A percentile compares a stretch with the other conserved stretches of the same genome.
These are phyloP conservation scores for Neoboletus brunneissimus DNA, from an alignment of 768 basidiomycete species.

Conservation along the genomic window DNA sequence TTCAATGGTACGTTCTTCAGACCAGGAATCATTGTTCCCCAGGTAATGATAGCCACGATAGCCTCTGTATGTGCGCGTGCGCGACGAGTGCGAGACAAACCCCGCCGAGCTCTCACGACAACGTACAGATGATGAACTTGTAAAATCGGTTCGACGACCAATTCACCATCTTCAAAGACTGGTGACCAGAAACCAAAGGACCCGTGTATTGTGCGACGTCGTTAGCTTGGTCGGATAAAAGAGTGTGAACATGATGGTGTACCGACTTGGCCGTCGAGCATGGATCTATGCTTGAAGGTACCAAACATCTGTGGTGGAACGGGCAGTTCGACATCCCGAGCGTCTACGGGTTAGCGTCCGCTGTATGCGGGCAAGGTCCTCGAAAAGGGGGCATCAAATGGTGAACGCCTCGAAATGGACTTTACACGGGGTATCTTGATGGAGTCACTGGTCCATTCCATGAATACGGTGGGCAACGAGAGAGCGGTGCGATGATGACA, in stretches of 20 bases:
- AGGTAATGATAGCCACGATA: too few species aligned
- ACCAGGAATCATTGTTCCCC: slow-evolving; percentile 33
- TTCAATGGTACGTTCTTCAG: slow-evolving; percentile 27
- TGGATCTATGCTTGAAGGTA: slow-evolving; percentile 24
- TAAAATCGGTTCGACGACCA: slow-evolving; percentile 29
- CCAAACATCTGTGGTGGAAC: slow-evolving; percentile 25
- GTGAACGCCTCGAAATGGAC: neutral
- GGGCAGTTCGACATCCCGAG: slow-evolving; percentile 32
- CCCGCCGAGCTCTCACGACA: neutral
- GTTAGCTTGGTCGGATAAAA: slow-evolving; percentile 30
- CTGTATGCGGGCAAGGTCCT: slow-evolving; percentile 23
- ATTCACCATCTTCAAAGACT: slow-evolving; percentile 29
- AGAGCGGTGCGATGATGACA: too few species aligned
- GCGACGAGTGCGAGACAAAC: neutral
- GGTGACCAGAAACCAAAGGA: slow-evolving; percentile 26
- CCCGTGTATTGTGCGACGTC: neutral
- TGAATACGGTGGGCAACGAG: neutral
- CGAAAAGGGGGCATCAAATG: slow-evolving; percentile 14
- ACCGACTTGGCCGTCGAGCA: slow-evolving; percentile 21
- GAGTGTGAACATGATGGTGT: slow-evolving; percentile 31
- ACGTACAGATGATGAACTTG: slow-evolving; percentile 25
- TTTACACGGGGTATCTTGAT: neutral
- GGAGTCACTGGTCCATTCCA: neutral
- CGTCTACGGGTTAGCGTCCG: too few species aligned
- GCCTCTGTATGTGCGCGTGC: neutral